Conservation (phyloP, 306 rosid species). For the Fragaria iinumae region DNA sequence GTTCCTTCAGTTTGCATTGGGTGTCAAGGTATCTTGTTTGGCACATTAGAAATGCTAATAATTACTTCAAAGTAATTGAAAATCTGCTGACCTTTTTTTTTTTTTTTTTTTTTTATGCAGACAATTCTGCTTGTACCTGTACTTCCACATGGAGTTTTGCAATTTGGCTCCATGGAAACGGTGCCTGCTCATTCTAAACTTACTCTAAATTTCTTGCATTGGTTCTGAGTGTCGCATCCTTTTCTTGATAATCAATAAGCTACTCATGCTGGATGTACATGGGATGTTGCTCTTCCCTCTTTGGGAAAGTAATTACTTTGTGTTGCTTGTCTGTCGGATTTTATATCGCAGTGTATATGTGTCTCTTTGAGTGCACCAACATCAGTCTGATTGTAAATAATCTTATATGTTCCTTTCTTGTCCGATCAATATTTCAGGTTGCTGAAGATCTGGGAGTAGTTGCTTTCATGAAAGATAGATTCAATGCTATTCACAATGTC, state of each 20-base stretch:
- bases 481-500: constrained; percentile 35
- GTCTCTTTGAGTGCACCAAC: too few relatives aligned
- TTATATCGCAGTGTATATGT: background rate
- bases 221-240: background rate
- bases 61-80: background rate
- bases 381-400: background rate
- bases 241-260: constrained; percentile 1
- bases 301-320: background rate
- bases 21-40: constrained; percentile 63
- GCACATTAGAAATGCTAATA: background rate
- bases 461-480: constrained; percentile 52
- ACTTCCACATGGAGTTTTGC: constrained; percentile 82
- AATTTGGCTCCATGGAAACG: constrained; percentile 78
- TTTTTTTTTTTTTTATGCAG: constrained; percentile 37
- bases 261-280: background rate
- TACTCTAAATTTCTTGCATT: constrained; percentile 13
- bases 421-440: constrained; percentile 55
- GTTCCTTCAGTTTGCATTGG: constrained; percentile 76
- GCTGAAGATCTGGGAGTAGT: constrained; percentile 62
- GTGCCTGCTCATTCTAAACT: constrained; percentile 45
- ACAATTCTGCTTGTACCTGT: constrained; percentile 85
- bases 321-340: background rate
- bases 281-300: constrained; percentile 2
- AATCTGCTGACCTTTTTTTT: background rate
- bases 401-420: constrained; percentile 30